Percentiles rank a stretch among this genome's conserved stretches.
Conservation (phyloP, 331 rosid genomes). For the Malus hybrid region DNA sequence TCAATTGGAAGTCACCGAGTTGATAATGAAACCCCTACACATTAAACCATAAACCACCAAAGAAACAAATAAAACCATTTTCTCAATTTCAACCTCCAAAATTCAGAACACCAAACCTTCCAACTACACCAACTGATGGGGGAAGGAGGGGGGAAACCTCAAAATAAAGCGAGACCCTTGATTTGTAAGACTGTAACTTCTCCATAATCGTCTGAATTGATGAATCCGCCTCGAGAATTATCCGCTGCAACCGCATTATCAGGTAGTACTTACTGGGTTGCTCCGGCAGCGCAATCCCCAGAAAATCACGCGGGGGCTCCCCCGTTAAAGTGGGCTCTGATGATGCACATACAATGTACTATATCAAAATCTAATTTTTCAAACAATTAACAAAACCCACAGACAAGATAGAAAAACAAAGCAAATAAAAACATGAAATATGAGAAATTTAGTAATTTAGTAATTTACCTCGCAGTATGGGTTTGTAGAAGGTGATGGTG, state of each 20-base stretch:
- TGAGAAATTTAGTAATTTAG: background rate
- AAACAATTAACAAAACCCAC: background rate
- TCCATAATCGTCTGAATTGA: constrained; percentile 72
- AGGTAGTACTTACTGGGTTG: constrained; percentile 77
- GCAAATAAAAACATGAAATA: background rate
- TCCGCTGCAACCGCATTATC: constrained; percentile 61
- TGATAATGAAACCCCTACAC: constrained; percentile 71
- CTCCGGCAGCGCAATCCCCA: constrained; percentile 71
- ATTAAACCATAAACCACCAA: background rate
- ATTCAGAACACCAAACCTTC: background rate
- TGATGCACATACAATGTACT: background rate
- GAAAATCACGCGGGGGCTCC: constrained; percentile 74
- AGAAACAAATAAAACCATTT: background rate
- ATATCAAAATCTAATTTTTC: background rate
- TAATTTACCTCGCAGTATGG: constrained; percentile 62
- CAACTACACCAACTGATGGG: background rate
- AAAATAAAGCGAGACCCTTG: constrained; percentile 64
- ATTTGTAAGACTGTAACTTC: constrained; percentile 84
- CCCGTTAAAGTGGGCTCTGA: constrained; percentile 10
- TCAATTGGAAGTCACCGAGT: constrained; percentile 76
- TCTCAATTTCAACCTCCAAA: background rate
- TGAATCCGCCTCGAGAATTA: constrained; percentile 66
- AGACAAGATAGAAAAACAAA: background rate
- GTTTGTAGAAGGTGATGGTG: constrained; percentile 74
- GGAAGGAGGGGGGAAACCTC: constrained; percentile 35